phyloP scores from a whole-genome alignment of 2,329 filamentous ascomycete species.

The Clarireedia sp. region DNA sequence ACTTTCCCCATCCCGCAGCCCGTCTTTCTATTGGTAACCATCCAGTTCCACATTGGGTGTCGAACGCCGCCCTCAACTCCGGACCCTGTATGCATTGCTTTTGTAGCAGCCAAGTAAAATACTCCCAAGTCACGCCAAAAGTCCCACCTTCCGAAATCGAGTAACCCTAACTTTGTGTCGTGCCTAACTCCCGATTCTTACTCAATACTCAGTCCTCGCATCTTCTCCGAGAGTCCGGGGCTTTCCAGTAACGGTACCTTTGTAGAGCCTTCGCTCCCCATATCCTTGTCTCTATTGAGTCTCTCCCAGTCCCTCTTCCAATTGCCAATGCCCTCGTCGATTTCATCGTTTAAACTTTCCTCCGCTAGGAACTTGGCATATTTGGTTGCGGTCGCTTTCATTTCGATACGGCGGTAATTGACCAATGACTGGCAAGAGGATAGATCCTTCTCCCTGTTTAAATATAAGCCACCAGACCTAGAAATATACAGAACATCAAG shows the following conservation, averaged over 20 bases:
- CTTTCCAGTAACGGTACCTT: background rate
- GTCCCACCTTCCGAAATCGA: no score
- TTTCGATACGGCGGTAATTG: constrained; percentile 51
- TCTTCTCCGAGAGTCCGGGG: background rate
- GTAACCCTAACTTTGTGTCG: no score
- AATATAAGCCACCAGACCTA: background rate
- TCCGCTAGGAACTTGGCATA: constrained; percentile 39
- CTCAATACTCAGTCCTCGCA: background rate
- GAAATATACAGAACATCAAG: background rate
- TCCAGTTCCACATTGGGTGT: no score
- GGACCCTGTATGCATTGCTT: no score
- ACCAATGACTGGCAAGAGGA: constrained; percentile 52
- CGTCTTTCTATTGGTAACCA: no score
- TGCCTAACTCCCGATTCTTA: no score
- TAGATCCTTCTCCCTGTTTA: constrained; percentile 45
- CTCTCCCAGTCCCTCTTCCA: constrained; percentile 54
- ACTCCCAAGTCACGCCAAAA: no score
- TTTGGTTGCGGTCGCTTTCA: constrained; percentile 55
- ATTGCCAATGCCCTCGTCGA: constrained; percentile 49
- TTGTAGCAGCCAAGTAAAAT: no score
- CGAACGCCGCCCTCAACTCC: no score
- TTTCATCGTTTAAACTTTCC: constrained; percentile 44
- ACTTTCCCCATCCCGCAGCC: no score
- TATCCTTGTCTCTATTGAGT: constrained; percentile 36
- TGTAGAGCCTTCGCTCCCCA: constrained; percentile 15